Percentiles rank a stretch among this genome's conserved stretches.
Conservation (phyloP, 768 basidiomycete species). For the Pisolithus albus region DNA sequence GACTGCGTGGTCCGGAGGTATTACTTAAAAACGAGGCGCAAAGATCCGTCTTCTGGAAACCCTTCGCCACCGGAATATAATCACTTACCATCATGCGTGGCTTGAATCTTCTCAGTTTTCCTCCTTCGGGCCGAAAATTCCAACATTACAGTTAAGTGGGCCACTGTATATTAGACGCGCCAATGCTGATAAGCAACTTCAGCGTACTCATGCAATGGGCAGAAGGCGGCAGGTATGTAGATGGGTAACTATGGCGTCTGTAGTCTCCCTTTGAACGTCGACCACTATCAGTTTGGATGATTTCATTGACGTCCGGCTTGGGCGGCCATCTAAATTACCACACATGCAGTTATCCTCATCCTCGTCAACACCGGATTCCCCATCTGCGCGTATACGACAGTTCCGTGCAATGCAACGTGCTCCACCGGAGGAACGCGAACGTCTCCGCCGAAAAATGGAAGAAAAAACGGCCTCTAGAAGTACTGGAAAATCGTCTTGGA, state of each 20-base stretch:
- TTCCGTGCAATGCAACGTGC: slow-evolving; percentile 66
- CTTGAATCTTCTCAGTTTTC: slow-evolving; percentile 83
- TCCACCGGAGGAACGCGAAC: slow-evolving; percentile 55
- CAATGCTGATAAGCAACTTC: background rate
- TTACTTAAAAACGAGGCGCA: background rate
- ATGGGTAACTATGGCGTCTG: background rate
- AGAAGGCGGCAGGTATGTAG: slow-evolving; percentile 63
- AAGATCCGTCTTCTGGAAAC: slow-evolving; percentile 80
- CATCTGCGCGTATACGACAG: slow-evolving; percentile 68
- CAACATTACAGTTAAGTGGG: slow-evolving; percentile 70
- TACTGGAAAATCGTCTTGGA: slow-evolving; percentile 38
- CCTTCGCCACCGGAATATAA: slow-evolving; percentile 86
- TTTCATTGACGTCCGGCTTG: slow-evolving; percentile 74
- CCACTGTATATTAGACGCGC: background rate
- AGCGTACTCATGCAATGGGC: slow-evolving; percentile 94
- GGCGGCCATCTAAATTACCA: slow-evolving; percentile 41
- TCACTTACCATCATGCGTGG: slow-evolving; percentile 96
- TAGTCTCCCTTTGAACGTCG: background rate
- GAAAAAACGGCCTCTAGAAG: slow-evolving; percentile 21
- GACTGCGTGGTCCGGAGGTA: background rate
- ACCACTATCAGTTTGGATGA: slow-evolving; percentile 59
- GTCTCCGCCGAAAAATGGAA: slow-evolving; percentile 48
- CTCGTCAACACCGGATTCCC: slow-evolving; percentile 37
- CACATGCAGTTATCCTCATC: slow-evolving; percentile 33
- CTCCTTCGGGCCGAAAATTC: slow-evolving; percentile 80